Percentiles rank a stretch among this genome's conserved stretches.
Evolutionary conservation across 1,139 yeast species (phyloP).

Genomic region (Lodderomyces theae): DNA sequence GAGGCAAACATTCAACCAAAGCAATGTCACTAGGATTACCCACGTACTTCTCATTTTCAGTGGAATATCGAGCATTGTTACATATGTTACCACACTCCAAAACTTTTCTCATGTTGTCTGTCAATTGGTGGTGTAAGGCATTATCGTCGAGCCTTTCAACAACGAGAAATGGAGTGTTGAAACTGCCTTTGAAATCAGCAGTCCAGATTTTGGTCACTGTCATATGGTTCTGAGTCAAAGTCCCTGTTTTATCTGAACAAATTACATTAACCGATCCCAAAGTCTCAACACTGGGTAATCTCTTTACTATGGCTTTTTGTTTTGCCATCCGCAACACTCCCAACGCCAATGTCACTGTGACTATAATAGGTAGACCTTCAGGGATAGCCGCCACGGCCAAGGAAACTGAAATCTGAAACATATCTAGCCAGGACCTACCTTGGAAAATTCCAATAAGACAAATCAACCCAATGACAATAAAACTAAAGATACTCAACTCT

Average conservation of each 20-base stretch:
- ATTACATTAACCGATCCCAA: conserved; percentile 93
- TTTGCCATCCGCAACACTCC: conserved; percentile 96
- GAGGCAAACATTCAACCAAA: conserved; percentile 66
- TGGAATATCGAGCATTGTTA: conserved; percentile 72
- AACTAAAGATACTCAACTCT: conserved; percentile 79
- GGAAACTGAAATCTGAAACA: conserved; percentile 95
- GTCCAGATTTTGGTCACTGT: conserved; percentile 88
- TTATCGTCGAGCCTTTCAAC: conserved; percentile 45
- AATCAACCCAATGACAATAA: conserved; percentile 80
- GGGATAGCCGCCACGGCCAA: conserved; percentile 98
- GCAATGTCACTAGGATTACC: conserved; percentile 98
- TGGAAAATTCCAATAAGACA: conserved; percentile 83
- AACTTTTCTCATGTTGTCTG: conserved; percentile 51
- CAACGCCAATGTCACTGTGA: conserved; percentile 90
- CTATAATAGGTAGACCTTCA: conserved; percentile 95
- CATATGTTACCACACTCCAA: conserved; percentile 74
- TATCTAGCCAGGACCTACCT: conserved; percentile 92
- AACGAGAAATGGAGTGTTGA: conserved; percentile 44
- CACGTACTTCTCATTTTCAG: conserved; percentile 66
- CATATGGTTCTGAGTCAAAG: conserved; percentile 92
- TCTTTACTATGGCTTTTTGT: conserved; percentile 86
- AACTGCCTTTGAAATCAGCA: conserved; percentile 60
- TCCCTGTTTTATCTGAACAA: conserved; percentile 94
- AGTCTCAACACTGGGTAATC: conserved; percentile 94
- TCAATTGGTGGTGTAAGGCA: conserved; percentile 42